Base-by-base conservation (phyloP, 2,329 filamentous ascomycete genomes). In the Aspergillus aculeatus region DNA sequence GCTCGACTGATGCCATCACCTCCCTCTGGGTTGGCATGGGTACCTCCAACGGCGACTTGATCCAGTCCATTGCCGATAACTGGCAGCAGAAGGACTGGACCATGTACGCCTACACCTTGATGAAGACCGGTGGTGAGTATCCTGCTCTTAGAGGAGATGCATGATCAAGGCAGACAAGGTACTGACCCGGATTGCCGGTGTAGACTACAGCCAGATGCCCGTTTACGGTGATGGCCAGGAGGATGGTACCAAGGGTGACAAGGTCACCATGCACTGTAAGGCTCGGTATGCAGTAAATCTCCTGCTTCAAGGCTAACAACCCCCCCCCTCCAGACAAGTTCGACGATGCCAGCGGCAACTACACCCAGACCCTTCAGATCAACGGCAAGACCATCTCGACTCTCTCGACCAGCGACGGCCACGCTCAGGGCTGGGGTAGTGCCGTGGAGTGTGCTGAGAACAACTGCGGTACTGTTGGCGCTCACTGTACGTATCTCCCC, bases 311-410 rank as follows among this genome's bases (percentile, higher is more conserved):
- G 31, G 44, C 14, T 16, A 16, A 31, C 41, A 31, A 14, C 26
- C 6, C 1, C 9, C 26, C 6, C 1, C 9, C 12, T 1, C 7
- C 1, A 69, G 68, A 79, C 65, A 76, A 77, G 52, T 78, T 71
- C 63, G 73, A 78, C 57, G 82, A 84, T 58, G 86, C 83, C 0
- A 87, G 89, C 61, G 82, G 81, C 14, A 73, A 67, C 21, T 68
- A 72, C 63, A 68, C 68, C 10, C 63, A 72, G 54, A 62, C 62
- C 12, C 48, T 60, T 10, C 56, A 54, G 1, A 80, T 80, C 1
- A 73, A 78, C 23, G 75, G 71, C 50, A 64, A 66, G 23, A 62
- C 68, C 19, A 72, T 82, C 31, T 78, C 77, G 0, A 80, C 73
- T 0, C 73, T 35, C 16, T 81, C 79, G 1, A 82, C 80, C 51